Conservation (phyloP, 345 rosid genomes). For the Eucalyptus rudis region DNA sequence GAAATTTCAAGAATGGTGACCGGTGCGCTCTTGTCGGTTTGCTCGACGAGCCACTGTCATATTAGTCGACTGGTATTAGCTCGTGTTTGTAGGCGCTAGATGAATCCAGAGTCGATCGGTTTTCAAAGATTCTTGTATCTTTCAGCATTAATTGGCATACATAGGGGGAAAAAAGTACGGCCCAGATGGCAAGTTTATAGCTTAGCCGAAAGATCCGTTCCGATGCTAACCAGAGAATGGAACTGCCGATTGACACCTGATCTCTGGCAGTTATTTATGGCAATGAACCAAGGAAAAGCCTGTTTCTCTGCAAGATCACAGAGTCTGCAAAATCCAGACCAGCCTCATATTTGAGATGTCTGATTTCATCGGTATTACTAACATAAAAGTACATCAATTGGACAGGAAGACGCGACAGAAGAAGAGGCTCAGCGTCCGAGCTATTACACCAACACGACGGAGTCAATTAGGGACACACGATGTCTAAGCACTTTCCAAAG, state of each 20-base stretch:
- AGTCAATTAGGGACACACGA: neutral
- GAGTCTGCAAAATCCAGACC: neutral
- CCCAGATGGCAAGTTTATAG: neutral
- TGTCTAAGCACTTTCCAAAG: neutral
- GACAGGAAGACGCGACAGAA: neutral
- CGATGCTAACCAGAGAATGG: neutral
- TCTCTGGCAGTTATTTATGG: neutral
- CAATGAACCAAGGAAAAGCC: neutral
- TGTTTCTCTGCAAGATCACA: neutral
- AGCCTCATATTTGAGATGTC: neutral
- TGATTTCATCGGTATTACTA: neutral
- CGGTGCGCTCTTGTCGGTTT: neutral
- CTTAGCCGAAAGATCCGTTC: neutral
- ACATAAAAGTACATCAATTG: neutral
- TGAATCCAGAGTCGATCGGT: neutral
- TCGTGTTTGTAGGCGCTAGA: neutral
- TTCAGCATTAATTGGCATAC: neutral
- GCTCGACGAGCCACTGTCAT: neutral
- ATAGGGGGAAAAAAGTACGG: neutral
- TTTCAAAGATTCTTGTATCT: neutral
- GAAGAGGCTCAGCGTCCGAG: neutral
- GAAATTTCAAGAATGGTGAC: neutral
- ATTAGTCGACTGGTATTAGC: neutral
- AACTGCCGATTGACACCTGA: neutral
- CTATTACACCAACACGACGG: neutral